Conservation (phyloP, 805 yeast genomes). For the Starmerella lactis-condensi region DNA sequence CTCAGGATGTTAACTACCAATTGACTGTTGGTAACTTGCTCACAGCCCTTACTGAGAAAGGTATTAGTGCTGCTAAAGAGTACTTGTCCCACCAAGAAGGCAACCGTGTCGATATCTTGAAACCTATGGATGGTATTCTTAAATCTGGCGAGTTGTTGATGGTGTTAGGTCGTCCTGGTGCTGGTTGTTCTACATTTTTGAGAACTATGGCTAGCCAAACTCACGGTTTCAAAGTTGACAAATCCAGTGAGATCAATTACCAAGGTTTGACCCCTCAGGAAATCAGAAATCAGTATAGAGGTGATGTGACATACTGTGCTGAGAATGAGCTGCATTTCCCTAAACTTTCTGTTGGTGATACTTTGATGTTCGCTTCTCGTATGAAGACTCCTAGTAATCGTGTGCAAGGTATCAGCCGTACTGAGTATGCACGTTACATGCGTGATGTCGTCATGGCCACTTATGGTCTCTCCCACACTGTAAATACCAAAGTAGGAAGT, state of each 20-base stretch:
- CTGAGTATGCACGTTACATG: slow-evolving; percentile 30
- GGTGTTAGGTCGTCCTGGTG: slow-evolving; percentile 59
- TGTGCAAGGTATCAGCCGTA: slow-evolving; percentile 29
- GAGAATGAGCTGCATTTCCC: slow-evolving; percentile 57
- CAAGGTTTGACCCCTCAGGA: slow-evolving; percentile 44
- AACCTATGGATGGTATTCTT: slow-evolving; percentile 26
- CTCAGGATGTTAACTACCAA: slow-evolving; percentile 45
- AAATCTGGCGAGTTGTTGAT: slow-evolving; percentile 51
- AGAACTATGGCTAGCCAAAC: slow-evolving; percentile 46
- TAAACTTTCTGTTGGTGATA: slow-evolving; percentile 54
- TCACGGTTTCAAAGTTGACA: slow-evolving; percentile 28
- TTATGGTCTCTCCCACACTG: slow-evolving; percentile 44
- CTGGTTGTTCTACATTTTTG: slow-evolving; percentile 59
- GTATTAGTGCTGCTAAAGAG: slow-evolving; percentile 6
- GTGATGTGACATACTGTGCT: slow-evolving; percentile 29
- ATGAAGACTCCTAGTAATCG: slow-evolving; percentile 46
- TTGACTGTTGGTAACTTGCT: slow-evolving; percentile 33
- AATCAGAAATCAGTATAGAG: slow-evolving; percentile 39
- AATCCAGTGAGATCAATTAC: slow-evolving; percentile 36
- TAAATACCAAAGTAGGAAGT: slow-evolving; percentile 41
- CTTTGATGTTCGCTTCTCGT: slow-evolving; percentile 50
- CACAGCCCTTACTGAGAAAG: slow-evolving; percentile 19
- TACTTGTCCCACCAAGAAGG: neutral
- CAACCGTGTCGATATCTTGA: slow-evolving; percentile 13
- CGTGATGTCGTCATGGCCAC: slow-evolving; percentile 34